Evolutionary conservation across 768 basidiomycete species (phyloP), one percentile per base, ranked within the genome.

Genomic region (Pulveroboletus ravenelii): DNA sequence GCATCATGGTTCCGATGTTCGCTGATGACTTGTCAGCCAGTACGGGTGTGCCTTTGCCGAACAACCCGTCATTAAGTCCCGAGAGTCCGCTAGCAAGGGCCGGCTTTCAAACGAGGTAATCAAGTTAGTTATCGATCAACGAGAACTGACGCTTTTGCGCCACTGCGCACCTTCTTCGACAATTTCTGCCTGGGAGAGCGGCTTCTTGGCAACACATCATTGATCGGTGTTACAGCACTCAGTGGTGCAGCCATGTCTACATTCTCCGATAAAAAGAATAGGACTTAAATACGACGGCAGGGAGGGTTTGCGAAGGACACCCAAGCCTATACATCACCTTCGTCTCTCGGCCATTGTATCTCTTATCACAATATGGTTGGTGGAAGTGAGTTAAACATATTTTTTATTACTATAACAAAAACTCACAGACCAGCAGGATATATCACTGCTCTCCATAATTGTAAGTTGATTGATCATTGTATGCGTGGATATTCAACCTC

Each of bases 401-500:
- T 13, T 25, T 45, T 25, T 1, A 51, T 35, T 7, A 18, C 20
- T 17, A 14, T 6, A 6, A 18, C 10, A 36, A 14, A 25, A n/a
- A 41, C 56, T 67, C 17, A 69, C 37, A n/a, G 25, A 7, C 12
- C 3, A 43, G 2, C 44, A 74, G 74, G 45, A 51, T 67, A 57
- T 50, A 34, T 65, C 36, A 67, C 71, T 7, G 57, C 56, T 23
- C 62, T 77, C 46, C 63, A 84, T 63, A 83, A 83, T 63, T 67
- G 81, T 75, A 53, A 60, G 74, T 50, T 17, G 6, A 27, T 10
- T 43, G 14, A 20, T 30, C 6, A n/a, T 40, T 12, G 10, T 27
- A n/a, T 18, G 13, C 15, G 12, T 17, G 15, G 6, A 20, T 6
- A 23, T 41, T 38, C n/a, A 18, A 39, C 3, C 44, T 56, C 39